Conservation (phyloP, 2,329 filamentous ascomycete species). For the Akanthomyces dipterigenus region DNA sequence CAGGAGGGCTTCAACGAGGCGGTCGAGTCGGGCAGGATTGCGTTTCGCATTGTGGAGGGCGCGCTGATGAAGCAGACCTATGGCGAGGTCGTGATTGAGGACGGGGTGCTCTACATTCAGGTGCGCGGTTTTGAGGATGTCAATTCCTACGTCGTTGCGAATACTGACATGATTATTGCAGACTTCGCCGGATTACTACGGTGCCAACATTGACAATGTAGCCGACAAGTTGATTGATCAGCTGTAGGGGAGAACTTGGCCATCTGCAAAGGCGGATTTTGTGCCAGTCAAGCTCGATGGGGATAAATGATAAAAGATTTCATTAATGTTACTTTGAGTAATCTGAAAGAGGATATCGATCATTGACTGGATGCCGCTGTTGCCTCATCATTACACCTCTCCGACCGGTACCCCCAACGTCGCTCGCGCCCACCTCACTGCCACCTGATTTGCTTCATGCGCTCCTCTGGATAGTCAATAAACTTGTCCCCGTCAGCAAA, state of each 20-base stretch:
- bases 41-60: constrained; percentile 41
- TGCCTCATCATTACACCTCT: neutral
- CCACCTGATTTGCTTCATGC: neutral
- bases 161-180: constrained; percentile 9
- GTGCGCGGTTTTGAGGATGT: constrained; percentile 20
- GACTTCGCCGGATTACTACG: constrained; percentile 29
- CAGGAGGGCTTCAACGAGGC: constrained; percentile 42
- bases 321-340: neutral
- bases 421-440: neutral
- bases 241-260: constrained; percentile 19
- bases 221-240: constrained; percentile 29
- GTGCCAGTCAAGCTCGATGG: too few relatives aligned
- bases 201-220: constrained; percentile 29
- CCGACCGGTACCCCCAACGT: neutral
- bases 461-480: constrained; percentile 3
- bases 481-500: constrained; percentile 4
- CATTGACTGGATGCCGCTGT: neutral
- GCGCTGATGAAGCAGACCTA: constrained; percentile 32
- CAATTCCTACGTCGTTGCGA: too few relatives aligned
- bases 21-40: constrained; percentile 35
- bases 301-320: neutral
- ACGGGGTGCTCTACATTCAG: constrained; percentile 45
- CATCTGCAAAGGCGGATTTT: neutral
- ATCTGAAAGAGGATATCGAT: neutral
- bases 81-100: constrained; percentile 41